Conservation (phyloP, 345 rosid genomes). For the Linum trigynum region DNA sequence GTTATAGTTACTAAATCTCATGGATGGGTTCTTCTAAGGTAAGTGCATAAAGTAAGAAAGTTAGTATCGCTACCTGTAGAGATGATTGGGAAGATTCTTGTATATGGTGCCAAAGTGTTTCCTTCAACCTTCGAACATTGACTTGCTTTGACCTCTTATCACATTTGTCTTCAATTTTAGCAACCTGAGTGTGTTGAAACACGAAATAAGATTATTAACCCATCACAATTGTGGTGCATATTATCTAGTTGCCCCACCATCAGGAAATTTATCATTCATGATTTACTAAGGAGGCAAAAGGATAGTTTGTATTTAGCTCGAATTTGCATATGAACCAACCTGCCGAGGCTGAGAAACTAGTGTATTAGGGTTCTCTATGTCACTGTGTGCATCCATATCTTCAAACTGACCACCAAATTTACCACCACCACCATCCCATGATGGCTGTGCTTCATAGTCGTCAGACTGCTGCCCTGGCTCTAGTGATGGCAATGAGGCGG, state of each 20-base stretch:
- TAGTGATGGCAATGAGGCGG: too few species aligned
- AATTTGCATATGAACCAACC: constrained; percentile 31
- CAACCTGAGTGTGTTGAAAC: constrained; percentile 39
- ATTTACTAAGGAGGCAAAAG: background rate
- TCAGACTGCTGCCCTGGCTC: constrained; percentile 36
- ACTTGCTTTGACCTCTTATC: constrained; percentile 92
- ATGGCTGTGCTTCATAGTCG: constrained; percentile 41
- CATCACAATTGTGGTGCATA: background rate
- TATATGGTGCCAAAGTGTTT: constrained; percentile 72
- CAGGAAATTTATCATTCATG: too few species aligned
- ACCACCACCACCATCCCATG: constrained; percentile 50
- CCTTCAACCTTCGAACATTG: constrained; percentile 77
- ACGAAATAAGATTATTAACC: constrained; percentile 10
- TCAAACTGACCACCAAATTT: constrained; percentile 45
- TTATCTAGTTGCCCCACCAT: too few species aligned
- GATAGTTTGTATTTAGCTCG: background rate
- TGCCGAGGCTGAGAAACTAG: constrained; percentile 91
- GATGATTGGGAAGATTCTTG: constrained; percentile 40
- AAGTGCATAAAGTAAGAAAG: background rate
- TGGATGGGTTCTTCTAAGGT: too few species aligned
- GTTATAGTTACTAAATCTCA: too few species aligned
- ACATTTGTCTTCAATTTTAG: constrained; percentile 69
- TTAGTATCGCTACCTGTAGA: constrained; percentile 29
- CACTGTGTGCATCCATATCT: constrained; percentile 47
- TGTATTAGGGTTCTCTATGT: constrained; percentile 40